Evolutionary conservation across 139 green algal genomes (phyloP), one percentile per base, ranked within the genome.

Genomic region (Tetraselmis striata): DNA sequence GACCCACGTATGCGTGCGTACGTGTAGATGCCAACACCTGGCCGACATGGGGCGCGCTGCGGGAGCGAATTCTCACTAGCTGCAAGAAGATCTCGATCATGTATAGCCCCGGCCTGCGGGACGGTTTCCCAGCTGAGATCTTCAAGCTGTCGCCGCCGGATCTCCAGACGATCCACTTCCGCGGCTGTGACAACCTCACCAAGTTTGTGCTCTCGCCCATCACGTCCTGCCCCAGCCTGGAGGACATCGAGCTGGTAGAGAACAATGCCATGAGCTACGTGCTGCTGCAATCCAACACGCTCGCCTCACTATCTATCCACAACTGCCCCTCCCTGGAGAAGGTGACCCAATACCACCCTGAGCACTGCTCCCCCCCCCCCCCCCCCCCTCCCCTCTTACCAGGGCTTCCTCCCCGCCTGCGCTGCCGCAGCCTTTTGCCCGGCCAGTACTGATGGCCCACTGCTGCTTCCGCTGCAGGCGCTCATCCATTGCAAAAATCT

Each of bases 1-100:
- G 25, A 2, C 26, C 25, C 1, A 59, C 22, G 5, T 18, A 30
- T 78, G 18, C 22, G n/a, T 18, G 22, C 24, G 22, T 78, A 23
- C 18, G 23, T 78, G 76, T 89, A 88, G 92, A 95, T 84, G 91
- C 92, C 24, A 94, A 94, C 84, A 90, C 86, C 0, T 95, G 92
- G 92, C 92, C 92, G 28, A 93, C 92, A 2, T 95, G 91, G 92
- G 92, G 92, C 1, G 92, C 92, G 0, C 79, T 95, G 77, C 74
- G 92, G n/a, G 92, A 95, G 80, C 88, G 91, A 1, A 87, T 95
- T 28, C 77, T 95, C 26, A 88, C 85, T 28, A 83, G 88, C 1
- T 93, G 89, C 85, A 91, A 88, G 76, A 86, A 91, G 87, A 92
- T 95, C 29, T 82, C 83, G n/a, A 87, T 95, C n/a, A 77, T 83